A percentile compares a stretch with the other conserved stretches of the same genome.
Evolutionary conservation across 2,329 filamentous ascomycete genomes (phyloP).

Genomic region (Lojkania enalia): DNA sequence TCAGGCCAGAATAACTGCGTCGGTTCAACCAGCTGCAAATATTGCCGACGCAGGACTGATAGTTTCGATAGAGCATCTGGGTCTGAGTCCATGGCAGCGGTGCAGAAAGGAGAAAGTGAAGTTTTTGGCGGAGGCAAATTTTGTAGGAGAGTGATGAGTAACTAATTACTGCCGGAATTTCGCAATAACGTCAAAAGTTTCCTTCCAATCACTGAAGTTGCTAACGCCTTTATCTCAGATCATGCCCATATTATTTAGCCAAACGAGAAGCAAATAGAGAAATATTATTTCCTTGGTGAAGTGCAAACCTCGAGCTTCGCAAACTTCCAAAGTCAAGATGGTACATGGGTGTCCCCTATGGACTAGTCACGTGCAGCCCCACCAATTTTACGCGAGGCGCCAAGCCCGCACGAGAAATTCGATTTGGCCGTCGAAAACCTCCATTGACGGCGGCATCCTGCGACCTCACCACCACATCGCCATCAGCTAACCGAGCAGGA

Average conservation of each 20-base stretch:
- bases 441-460: constrained; percentile 36
- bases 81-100: constrained; percentile 9
- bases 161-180: too few relatives aligned
- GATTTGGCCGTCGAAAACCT: constrained; percentile 4
- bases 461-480: constrained; percentile 35
- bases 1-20: constrained; percentile 66
- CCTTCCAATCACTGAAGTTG: too few relatives aligned
- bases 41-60: constrained; percentile 68
- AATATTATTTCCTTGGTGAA: too few relatives aligned
- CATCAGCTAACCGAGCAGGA: constrained; percentile 37
- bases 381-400: background rate
- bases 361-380: too few relatives aligned
- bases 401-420: background rate
- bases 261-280: too few relatives aligned
- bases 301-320: too few relatives aligned
- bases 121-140: background rate
- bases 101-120: background rate
- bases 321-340: too few relatives aligned
- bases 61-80: constrained; percentile 18
- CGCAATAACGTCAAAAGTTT: too few relatives aligned
- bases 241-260: too few relatives aligned
- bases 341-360: too few relatives aligned
- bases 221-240: too few relatives aligned
- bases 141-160: background rate
- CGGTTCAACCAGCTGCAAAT: constrained; percentile 72